A percentile compares a stretch with the other conserved stretches of the same genome.
These are phyloP conservation scores for Gastroboletus turbinatus DNA, from an alignment of 1,284 basidiomycete genomes.

Conservation along the genomic window DNA sequence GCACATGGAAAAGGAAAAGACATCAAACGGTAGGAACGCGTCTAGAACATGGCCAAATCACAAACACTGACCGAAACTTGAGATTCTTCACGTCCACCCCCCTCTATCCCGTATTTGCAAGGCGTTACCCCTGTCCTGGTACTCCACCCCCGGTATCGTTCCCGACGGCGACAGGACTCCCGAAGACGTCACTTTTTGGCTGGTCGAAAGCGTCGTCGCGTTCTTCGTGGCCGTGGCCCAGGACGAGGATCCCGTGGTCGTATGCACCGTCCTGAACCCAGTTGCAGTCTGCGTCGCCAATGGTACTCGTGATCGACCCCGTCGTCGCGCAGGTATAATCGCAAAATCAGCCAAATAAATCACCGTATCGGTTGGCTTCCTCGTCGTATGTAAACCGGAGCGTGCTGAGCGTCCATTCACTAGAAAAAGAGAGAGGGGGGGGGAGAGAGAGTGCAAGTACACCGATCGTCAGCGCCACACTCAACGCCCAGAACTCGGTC, in stretches of 20 bases:
- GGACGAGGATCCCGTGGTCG: not conserved
- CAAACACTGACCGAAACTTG: conserved; percentile 52
- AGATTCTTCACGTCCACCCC: conserved; percentile 42
- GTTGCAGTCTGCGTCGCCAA: too few species aligned
- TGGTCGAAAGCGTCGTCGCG: conserved; percentile 18
- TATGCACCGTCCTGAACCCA: too few species aligned
- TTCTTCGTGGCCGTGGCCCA: conserved; percentile 1
- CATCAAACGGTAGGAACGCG: not conserved
- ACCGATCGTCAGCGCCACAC: too few species aligned
- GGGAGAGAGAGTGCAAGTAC: too few species aligned
- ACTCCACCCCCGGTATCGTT: not conserved
- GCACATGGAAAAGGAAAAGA: not conserved
- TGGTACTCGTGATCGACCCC: too few species aligned
- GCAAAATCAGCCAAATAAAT: too few species aligned
- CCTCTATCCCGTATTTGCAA: conserved; percentile 24
- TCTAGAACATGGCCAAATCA: conserved; percentile 46
- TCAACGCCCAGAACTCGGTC: too few species aligned
- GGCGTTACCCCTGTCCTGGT: conserved; percentile 15
- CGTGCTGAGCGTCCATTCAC: too few species aligned
- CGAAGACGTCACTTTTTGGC: conserved; percentile 15
- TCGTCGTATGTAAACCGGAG: too few species aligned
- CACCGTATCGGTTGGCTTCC: too few species aligned
- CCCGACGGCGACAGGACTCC: conserved; percentile 20
- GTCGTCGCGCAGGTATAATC: too few species aligned
- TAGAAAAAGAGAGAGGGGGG: too few species aligned